phyloP scores from a whole-genome alignment of 2,329 filamentous ascomycete genomes.

The Gremmenia infestans region DNA sequence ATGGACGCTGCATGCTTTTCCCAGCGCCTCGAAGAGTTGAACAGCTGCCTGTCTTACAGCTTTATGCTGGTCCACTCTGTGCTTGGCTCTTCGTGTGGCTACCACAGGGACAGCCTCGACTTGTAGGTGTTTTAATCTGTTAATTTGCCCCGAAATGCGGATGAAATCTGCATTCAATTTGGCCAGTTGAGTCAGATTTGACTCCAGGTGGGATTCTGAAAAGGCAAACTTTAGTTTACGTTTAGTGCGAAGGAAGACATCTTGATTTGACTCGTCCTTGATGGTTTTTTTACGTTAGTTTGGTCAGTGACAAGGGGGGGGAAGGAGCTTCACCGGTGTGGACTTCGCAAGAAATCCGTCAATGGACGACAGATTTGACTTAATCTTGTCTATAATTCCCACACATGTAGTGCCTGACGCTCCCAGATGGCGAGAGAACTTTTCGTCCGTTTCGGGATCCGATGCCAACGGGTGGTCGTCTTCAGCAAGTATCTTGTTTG shows the following conservation, averaged over 20 bases:
- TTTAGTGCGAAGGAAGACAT: neutral
- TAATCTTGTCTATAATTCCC: neutral
- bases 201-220: neutral
- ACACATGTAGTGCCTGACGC: neutral
- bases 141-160: neutral
- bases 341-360: neutral
- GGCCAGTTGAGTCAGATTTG: neutral
- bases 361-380: neutral
- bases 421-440: neutral
- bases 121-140: neutral
- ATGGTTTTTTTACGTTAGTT: neutral
- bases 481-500: neutral
- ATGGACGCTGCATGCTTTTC: neutral
- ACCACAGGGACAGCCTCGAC: neutral
- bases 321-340: neutral
- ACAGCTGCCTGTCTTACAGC: neutral
- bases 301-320: neutral
- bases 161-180: neutral
- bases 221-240: conserved; percentile 1
- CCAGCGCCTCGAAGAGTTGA: neutral
- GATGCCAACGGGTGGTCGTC: neutral
- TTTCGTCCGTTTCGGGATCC: neutral
- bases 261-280: neutral
- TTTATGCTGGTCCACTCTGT: neutral
- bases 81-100: neutral